A percentile compares a stretch with the other conserved stretches of the same genome.
phyloP scores from a whole-genome alignment of 2,329 filamentous ascomycete genomes.

The Paecilomyces niveus region DNA sequence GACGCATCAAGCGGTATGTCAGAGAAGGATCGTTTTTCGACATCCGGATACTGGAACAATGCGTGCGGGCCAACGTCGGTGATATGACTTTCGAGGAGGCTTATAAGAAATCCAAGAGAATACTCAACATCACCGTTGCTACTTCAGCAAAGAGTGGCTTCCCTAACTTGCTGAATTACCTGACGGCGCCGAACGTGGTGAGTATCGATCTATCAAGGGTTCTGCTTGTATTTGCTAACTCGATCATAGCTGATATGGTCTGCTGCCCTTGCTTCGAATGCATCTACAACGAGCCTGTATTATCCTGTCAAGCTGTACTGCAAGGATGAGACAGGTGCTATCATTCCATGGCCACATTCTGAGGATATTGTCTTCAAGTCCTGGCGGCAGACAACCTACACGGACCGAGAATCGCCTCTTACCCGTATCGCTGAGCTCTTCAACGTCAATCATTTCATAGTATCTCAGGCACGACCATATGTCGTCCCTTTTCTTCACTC shows the following conservation, averaged over 20 bases:
- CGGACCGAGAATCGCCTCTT: constrained; percentile 60
- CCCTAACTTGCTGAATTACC: constrained; percentile 80
- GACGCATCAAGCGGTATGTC: constrained; percentile 62
- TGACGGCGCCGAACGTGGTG: constrained; percentile 89
- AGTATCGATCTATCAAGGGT: constrained; percentile 30
- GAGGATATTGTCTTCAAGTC: constrained; percentile 58
- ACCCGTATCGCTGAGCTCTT: constrained; percentile 72
- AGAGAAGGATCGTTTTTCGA: constrained; percentile 79
- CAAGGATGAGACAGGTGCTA: constrained; percentile 66
- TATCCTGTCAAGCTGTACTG: constrained; percentile 64
- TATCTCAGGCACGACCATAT: constrained; percentile 87
- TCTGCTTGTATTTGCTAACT: background rate
- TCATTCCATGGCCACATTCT: constrained; percentile 64
- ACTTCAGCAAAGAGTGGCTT: constrained; percentile 67
- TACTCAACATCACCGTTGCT: constrained; percentile 86
- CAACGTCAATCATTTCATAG: constrained; percentile 92
- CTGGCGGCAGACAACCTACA: constrained; percentile 59
- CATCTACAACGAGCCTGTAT: constrained; percentile 54
- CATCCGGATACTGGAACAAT: constrained; percentile 71
- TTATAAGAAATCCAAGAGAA: constrained; percentile 73
- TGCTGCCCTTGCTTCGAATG: constrained; percentile 35
- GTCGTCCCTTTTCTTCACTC: constrained; percentile 77
- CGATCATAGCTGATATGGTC: constrained; percentile 53
- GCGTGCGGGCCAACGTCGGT: constrained; percentile 76
- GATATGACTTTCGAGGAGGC: constrained; percentile 92